These are phyloP conservation scores for Aureobasidium sp. DNA, from an alignment of 2,329 filamentous ascomycete genomes.

Conservation along the genomic window DNA sequence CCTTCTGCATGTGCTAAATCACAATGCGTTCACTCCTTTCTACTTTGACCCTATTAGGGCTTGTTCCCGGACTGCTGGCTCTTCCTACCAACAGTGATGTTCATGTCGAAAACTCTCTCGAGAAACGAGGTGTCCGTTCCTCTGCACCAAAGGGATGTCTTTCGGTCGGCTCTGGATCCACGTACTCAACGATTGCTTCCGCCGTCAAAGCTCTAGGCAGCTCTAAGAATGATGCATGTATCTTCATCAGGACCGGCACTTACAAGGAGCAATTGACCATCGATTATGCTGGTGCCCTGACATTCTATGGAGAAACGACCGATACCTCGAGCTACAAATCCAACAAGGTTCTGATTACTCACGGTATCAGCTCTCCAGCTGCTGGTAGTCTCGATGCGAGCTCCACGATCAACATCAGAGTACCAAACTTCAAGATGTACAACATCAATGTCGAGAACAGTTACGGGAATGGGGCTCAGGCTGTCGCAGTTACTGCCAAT, in stretches of 20 bases:
- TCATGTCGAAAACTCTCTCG: neutral
- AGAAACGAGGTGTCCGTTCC: neutral
- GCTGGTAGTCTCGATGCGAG: neutral
- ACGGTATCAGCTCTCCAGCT: neutral
- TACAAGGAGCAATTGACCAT: neutral
- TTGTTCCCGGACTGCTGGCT: neutral
- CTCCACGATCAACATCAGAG: neutral
- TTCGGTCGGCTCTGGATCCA: neutral
- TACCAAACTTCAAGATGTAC: conserved; percentile 12
- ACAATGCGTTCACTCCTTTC: no score
- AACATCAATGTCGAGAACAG: conserved; percentile 25
- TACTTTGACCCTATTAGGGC: neutral
- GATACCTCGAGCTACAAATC: neutral
- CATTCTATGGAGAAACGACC: neutral
- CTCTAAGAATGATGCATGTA: neutral
- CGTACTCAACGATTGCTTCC: neutral
- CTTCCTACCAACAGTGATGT: neutral
- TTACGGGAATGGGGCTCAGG: conserved; percentile 21
- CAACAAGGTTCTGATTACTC: neutral
- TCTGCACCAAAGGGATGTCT: neutral
- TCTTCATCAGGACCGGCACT: neutral
- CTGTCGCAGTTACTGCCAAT: conserved; percentile 23
- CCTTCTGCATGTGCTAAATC: no score
- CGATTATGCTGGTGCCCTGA: neutral
- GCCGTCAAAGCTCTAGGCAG: neutral